These are phyloP conservation scores for Globisporangium middletonii DNA, from an alignment of 352 stramenopile species.

Conservation along the genomic window DNA sequence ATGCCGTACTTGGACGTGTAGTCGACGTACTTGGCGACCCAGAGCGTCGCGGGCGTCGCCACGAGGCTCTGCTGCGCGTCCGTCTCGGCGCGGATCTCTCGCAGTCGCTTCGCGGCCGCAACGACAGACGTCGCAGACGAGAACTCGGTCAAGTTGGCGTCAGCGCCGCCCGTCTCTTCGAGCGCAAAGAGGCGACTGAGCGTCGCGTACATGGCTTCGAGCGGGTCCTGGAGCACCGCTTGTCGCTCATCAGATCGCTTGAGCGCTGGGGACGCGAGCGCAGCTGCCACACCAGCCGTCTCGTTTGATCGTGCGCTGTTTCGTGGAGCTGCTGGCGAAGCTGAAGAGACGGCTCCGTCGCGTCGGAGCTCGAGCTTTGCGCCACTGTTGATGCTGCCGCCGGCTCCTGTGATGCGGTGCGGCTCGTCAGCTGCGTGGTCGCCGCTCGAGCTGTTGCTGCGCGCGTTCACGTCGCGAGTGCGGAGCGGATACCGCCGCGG, in stretches of 20 bases:
- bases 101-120: constrained; percentile 52
- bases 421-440: constrained; percentile 8
- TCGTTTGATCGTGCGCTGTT: constrained; percentile 6
- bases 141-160: constrained; percentile 44
- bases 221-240: constrained; percentile 15
- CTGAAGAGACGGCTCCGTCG: not conserved
- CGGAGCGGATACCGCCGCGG: constrained; percentile 32
- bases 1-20: constrained; percentile 99
- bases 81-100: constrained; percentile 50
- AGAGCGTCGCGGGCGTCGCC: constrained; percentile 65
- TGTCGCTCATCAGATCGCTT: constrained; percentile 3
- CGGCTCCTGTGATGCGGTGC: not conserved
- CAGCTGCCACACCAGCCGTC: not conserved
- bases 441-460: constrained; percentile 2
- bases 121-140: constrained; percentile 56
- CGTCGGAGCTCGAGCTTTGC: constrained; percentile 4
- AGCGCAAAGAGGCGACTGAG: constrained; percentile 64
- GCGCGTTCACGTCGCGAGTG: constrained; percentile 27
- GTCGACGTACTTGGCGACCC: constrained; percentile 97
- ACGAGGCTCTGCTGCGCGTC: constrained; percentile 24
- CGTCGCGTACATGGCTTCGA: constrained; percentile 50
- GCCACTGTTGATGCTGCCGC: not conserved
- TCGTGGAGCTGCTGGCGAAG: not conserved
- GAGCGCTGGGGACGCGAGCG: not conserved
- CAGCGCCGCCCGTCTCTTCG: constrained; percentile 35